Base-by-base conservation (phyloP, 1,284 basidiomycete species). In the Boletus holoroseus region DNA sequence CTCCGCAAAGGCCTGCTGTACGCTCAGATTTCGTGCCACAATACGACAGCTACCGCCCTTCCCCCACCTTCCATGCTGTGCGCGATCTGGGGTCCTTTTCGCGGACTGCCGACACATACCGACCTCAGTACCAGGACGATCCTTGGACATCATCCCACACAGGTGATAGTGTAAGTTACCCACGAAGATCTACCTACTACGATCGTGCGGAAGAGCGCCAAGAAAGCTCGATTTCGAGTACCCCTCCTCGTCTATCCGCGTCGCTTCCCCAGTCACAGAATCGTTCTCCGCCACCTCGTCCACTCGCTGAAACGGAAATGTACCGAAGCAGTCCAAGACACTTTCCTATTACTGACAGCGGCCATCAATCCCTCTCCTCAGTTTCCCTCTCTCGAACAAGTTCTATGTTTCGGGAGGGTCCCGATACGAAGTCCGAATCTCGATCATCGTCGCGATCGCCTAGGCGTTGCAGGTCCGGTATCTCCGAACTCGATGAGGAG, bases 11-110 rank as follows among this genome's bases (percentile, higher is more conserved):
- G 38, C 52, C 63, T 43, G 28, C 56, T 44, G 1, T 47, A 31
- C 68, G 72, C 32, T 53, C 62, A 32, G 64, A 64, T 50, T 55
- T 59, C 32, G 49, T 58, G 7, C 44, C 61, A 15, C 66, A 64
- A 50, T 56, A 60, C 48, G 75, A 79, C 57, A 71, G 72, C 30
- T 78, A 78, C 64, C 74, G 73, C 31, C 75, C 76, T 49, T 38
- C 60, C 36, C n/a, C 66, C 15, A 0, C 27, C 30, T 3, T 55
- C 30, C 66, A 66, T 44, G 54, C 57, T 18, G 58, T 61, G 26
- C 68, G 68, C 46, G 68, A 70, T 45, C 47, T 64, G 7, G 65
- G 68, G 11, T 57, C 62, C 49, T 56, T 64, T 63, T 57, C 59
- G 53, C 58, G 68, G 63, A 59, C 68, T 61, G 63, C 63, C 38